phyloP scores from a whole-genome alignment of 345 rosid species.

The Linum lewisii region DNA sequence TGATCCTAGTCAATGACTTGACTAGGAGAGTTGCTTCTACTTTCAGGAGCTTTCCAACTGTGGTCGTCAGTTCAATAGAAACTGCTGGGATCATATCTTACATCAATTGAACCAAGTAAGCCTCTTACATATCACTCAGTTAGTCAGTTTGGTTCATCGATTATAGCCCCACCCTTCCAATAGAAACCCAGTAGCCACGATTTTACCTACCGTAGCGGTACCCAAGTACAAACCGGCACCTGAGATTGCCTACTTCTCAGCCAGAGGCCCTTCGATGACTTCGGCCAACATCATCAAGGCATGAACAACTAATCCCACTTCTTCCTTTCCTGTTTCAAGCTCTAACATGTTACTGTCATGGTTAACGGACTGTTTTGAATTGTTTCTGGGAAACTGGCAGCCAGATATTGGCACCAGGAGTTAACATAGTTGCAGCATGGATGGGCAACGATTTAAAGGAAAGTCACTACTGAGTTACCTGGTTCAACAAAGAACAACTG shows the following conservation, averaged over 20 bases:
- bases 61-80: conserved; percentile 43
- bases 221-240: conserved; percentile 63
- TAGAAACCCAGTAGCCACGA: conserved; percentile 66
- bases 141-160: neutral
- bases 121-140: neutral
- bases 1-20: conserved; percentile 38
- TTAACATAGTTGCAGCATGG: neutral
- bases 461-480: no score
- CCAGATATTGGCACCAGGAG: conserved; percentile 50
- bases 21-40: conserved; percentile 32
- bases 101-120: conserved; percentile 61
- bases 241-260: conserved; percentile 50
- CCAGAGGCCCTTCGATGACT: conserved; percentile 63
- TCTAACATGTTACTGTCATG: neutral
- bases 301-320: conserved; percentile 10
- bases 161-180: neutral
- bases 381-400: conserved; percentile 27
- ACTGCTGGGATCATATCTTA: conserved; percentile 39
- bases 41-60: conserved; percentile 39
- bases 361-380: no score
- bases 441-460: conserved; percentile 25
- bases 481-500: no score
- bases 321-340: neutral
- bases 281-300: conserved; percentile 72
- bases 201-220: conserved; percentile 40